Conservation (phyloP, 2,329 filamentous ascomycete species). For the Neofusicoccum sp. region DNA sequence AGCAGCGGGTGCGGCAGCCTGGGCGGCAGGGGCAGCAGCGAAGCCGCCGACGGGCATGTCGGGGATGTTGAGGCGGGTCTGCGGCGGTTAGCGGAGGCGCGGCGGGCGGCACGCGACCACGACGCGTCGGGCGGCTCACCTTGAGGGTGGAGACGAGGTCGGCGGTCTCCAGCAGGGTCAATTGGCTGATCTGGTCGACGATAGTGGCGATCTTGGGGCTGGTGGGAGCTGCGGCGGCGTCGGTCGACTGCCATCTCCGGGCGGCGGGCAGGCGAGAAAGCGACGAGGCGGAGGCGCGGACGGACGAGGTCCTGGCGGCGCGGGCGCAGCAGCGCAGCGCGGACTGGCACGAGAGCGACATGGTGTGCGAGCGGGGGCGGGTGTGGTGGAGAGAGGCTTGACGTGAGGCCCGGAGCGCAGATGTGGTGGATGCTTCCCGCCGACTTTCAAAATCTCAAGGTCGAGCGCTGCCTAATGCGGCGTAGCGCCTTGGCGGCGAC, state of each 20-base stretch:
- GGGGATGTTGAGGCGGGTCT: constrained; percentile 95
- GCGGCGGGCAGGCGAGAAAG: constrained; percentile 40
- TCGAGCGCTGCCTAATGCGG: constrained; percentile 20
- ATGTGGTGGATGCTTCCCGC: constrained; percentile 16
- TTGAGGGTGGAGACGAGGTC: constrained; percentile 94
- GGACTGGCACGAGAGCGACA: constrained; percentile 47
- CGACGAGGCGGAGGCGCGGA: constrained; percentile 33
- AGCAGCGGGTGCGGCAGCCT: constrained; percentile 58
- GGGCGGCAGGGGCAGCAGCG: constrained; percentile 64
- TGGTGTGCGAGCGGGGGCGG: constrained; percentile 23
- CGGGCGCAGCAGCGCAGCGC: constrained; percentile 46
- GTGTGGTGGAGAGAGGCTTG: constrained; percentile 21
- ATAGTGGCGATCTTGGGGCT: constrained; percentile 94
- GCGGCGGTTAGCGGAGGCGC: constrained; percentile 20
- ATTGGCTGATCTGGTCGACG: constrained; percentile 97
- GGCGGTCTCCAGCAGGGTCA: constrained; percentile 95
- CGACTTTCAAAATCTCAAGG: constrained; percentile 25
- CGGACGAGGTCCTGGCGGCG: constrained; percentile 27
- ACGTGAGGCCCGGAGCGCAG: constrained; percentile 21
- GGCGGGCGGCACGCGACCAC: not conserved
- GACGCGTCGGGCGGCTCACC: constrained; percentile 53
- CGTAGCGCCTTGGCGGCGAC: constrained; percentile 27
- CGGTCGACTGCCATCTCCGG: constrained; percentile 86
- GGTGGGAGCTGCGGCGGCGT: constrained; percentile 57
- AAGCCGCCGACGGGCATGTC: constrained; percentile 95